Evolutionary conservation across 176 grass and related monocot genomes (phyloP), one percentile per base, ranked within the genome.

Genomic region (Dendrocalamus sinicus): DNA sequence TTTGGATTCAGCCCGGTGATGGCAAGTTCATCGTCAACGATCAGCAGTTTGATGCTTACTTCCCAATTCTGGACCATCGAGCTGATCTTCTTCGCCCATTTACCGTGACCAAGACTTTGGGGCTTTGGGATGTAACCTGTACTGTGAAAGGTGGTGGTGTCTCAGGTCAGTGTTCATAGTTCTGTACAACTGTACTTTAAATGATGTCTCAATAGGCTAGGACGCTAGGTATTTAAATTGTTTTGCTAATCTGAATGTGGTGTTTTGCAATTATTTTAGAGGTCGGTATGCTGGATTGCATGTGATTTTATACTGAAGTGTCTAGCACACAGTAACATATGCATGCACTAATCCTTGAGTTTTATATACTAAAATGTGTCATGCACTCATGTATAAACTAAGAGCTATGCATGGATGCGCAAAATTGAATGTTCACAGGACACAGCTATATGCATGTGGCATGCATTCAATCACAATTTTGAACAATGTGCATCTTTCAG

Each of bases 41-140:
- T 8, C 96, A 94, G 87, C 86, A 99, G 14, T 96, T 96, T 75
- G 96, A 99, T 90, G 88, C 70, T 79, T 99, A 99, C 86, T 99
- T 96, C 80, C 90, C 96, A 52, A 92, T 94, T 62, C 64, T 99
- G 32, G 96, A 99, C 55, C 94, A 99, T 75, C 85, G 96, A 85
- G 96, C 94, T 51, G 92, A 99, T 43, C 90, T 99, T 78, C 91
- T 99, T 54, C 90, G 85, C 24, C 96, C 96, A 54, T 99, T 96
- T 91, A 96, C 88, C 15, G 94, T 92, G 32, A 96, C 96, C 67
- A 86, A 96, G 37, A 92, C 78, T 39, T 85, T 94, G 80, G 96
- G 96, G 74, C 86, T 76, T 74, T 99, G 84, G 84, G 79, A 96
- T 81, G 89, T 96, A 75, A 69, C 75, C 43, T 96, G 96, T 88